Base-by-base conservation (phyloP, 208 protist genomes). In the Trypanosoma brucei region DNA sequence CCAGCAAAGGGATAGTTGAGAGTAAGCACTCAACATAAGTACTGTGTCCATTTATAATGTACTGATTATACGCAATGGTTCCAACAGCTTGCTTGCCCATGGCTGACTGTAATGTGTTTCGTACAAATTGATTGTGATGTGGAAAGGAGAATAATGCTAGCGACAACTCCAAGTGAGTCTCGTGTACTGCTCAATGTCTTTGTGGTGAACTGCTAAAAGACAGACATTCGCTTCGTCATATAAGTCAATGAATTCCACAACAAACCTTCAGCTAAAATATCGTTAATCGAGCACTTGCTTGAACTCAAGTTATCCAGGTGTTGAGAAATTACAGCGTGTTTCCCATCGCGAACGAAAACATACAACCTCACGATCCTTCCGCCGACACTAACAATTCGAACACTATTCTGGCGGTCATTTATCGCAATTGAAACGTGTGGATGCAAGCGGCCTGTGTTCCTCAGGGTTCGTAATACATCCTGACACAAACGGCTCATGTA, bases 51-150 rank as follows among this genome's bases (percentile, higher is more conserved):
- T 97, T 22, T 51, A 99, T 87, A 35, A 96, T 85, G 62, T 92
- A 90, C 78, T 97, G 91, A 75, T 98, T 99, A 37, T 88, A 96
- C 7, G 88, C 92, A 76, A 98, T 97, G 6, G 85, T 87, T 42
- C 98, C 97, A 9, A 99, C 96, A 2, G 97, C 98, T 77, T 99
- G 98, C 73, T 99, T 99, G 62, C 99, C 99, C 99, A 99, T 99
- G 54, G 98, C 98, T 59, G 97, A 99, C 88, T 99, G 98, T 75
- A 99, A 99, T 2, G 98, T 99, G 79, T 99, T 99, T 40, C 99
- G 88, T 14, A 98, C 98, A 2, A 98, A 99, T 79, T 99, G 98
- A 79, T 99, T 99, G 83, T 99, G 99, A 85, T 99, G 97, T 7
- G 99, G 98, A 81, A 98, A 99, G 1, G 99, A 22, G 99, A 76